Conservation (phyloP, 2,329 filamentous ascomycete species). For the Furcasterigmium sp. region DNA sequence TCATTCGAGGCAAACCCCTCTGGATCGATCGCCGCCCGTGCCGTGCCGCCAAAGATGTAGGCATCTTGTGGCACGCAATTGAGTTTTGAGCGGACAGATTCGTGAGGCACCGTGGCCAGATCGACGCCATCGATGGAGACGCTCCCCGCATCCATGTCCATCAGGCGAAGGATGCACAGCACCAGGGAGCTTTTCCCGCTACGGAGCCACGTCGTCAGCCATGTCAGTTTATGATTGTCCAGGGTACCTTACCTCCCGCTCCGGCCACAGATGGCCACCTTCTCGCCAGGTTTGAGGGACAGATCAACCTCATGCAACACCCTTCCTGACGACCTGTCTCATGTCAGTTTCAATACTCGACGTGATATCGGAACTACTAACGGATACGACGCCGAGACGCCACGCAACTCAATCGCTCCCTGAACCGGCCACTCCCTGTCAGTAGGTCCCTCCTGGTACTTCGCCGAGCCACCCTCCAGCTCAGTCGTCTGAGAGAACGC, state of each 20-base stretch:
- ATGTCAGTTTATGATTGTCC: not conserved
- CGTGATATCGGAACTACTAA: slow-evolving; percentile 6
- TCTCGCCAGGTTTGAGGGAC: slow-evolving; percentile 13
- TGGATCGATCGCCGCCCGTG: slow-evolving; percentile 45
- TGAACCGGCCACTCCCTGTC: not conserved
- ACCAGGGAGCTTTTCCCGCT: slow-evolving; percentile 42
- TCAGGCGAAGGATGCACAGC: slow-evolving; percentile 34
- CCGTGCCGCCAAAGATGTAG: slow-evolving; percentile 38
- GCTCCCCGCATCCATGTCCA: slow-evolving; percentile 34
- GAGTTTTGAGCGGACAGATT: slow-evolving; percentile 23
- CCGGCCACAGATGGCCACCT: slow-evolving; percentile 16
- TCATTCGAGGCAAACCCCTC: slow-evolving; percentile 26
- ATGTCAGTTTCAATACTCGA: not conserved
- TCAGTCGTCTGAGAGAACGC: slow-evolving; percentile 5
- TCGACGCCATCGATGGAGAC: slow-evolving; percentile 41
- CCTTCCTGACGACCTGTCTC: slow-evolving; percentile 2
- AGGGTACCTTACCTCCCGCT: slow-evolving; percentile 14
- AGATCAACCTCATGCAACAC: slow-evolving; percentile 8
- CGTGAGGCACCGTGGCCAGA: slow-evolving; percentile 17
- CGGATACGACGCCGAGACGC: slow-evolving; percentile 7
- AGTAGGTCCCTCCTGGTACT: not conserved
- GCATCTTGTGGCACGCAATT: slow-evolving; percentile 45
- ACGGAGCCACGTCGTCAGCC: not conserved
- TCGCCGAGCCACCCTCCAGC: not conserved
- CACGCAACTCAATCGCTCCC: slow-evolving; percentile 1